A percentile compares a stretch with the other conserved stretches of the same genome.
phyloP scores from a whole-genome alignment of 257 asterid species.

The Mentha longifolia region DNA sequence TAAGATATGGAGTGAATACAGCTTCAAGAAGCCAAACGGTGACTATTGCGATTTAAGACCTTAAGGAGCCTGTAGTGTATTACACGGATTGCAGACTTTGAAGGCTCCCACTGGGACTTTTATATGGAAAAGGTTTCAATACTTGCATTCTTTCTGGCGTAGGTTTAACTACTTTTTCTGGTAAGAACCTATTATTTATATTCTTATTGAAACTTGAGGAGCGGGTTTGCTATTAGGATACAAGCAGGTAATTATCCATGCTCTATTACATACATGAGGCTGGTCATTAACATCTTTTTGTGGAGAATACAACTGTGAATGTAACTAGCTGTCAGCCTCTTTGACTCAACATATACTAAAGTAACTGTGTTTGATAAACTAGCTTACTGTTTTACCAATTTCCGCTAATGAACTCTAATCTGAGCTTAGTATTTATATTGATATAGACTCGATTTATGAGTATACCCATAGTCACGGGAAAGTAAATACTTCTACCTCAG shows the following conservation, averaged over 20 bases:
- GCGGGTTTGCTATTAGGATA: not conserved
- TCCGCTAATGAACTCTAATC: not conserved
- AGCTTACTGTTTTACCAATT: conserved; percentile 16
- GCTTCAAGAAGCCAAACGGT: conserved; percentile 1
- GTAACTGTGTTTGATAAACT: not conserved
- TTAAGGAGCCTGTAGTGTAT: no score
- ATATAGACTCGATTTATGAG: not conserved
- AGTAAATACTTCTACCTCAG: conserved; percentile 20
- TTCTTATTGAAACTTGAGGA: not conserved
- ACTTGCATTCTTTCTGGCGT: conserved; percentile 1
- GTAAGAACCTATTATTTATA: not conserved
- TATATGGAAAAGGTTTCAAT: conserved; percentile 20
- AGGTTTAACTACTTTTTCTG: no score
- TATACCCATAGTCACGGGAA: conserved; percentile 14
- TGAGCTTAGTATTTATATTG: conserved; percentile 19
- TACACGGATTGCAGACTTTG: conserved; percentile 10
- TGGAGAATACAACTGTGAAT: not conserved
- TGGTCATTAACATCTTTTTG: conserved; percentile 1
- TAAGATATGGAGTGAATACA: conserved; percentile 1
- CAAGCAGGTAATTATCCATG: not conserved
- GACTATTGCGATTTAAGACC: conserved; percentile 2
- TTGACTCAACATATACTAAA: not conserved
- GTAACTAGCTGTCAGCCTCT: not conserved
- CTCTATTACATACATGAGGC: not conserved
- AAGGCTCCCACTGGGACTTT: not conserved